These are phyloP conservation scores for Solanum tarijense DNA, from an alignment of 257 asterid species.

Conservation along the genomic window DNA sequence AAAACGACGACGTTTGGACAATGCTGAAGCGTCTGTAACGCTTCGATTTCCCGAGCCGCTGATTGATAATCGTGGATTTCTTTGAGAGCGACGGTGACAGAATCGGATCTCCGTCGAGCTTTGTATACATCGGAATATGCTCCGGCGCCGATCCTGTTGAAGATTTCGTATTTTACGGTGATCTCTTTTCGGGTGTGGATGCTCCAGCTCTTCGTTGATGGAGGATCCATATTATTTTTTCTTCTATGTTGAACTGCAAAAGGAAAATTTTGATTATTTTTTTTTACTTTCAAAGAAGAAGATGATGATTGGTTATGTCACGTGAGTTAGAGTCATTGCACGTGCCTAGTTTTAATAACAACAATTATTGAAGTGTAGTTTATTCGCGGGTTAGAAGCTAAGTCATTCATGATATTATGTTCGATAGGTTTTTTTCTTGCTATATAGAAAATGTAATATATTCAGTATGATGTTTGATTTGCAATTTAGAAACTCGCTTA, in stretches of 20 bases:
- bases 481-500: neutral
- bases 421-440: neutral
- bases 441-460: neutral
- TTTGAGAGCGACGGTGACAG: conserved; percentile 66
- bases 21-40: conserved; percentile 55
- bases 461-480: neutral
- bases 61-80: conserved; percentile 91
- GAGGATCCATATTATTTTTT: neutral
- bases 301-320: neutral
- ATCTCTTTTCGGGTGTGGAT: conserved; percentile 79
- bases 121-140: conserved; percentile 94
- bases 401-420: neutral
- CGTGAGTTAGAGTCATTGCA: conserved; percentile 1
- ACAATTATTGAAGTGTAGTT: neutral
- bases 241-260: neutral
- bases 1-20: conserved; percentile 62
- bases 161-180: conserved; percentile 59
- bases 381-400: neutral
- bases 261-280: neutral
- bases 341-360: neutral
- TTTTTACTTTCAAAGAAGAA: neutral
- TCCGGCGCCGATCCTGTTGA: conserved; percentile 79
- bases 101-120: conserved; percentile 70
- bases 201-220: conserved; percentile 87
- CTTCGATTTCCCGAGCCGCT: conserved; percentile 74